Percentiles rank a stretch among this genome's conserved stretches.
These are phyloP conservation scores for Hysterium pulicare DNA, from an alignment of 2,329 filamentous ascomycete species.

Conservation along the genomic window DNA sequence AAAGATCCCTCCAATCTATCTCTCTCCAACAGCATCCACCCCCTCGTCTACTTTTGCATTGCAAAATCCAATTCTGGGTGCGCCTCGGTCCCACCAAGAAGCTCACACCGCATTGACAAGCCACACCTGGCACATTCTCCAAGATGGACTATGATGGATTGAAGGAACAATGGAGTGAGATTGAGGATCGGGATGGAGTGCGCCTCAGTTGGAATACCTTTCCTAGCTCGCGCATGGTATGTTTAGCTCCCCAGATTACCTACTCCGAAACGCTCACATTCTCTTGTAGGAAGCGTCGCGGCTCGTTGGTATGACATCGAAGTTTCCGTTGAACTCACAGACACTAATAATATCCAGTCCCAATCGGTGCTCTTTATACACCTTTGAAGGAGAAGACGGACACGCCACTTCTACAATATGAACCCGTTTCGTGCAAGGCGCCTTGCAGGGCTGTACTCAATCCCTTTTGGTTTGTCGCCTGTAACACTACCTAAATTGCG, in stretches of 20 bases:
- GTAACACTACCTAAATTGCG: slow-evolving; percentile 12
- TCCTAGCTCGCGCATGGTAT: slow-evolving; percentile 89
- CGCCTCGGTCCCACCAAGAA: slow-evolving; percentile 26
- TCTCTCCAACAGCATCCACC: slow-evolving; percentile 5
- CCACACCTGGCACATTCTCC: slow-evolving; percentile 8
- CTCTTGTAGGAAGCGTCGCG: slow-evolving; percentile 79
- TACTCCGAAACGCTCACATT: slow-evolving; percentile 22
- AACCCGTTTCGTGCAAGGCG: slow-evolving; percentile 93
- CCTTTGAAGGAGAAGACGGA: slow-evolving; percentile 92
- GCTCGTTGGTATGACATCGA: slow-evolving; percentile 56
- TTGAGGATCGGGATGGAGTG: slow-evolving; percentile 94
- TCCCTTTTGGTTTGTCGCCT: slow-evolving; percentile 77
- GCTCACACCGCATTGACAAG: slow-evolving; percentile 12
- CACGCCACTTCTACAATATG: slow-evolving; percentile 85
- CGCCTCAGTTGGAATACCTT: slow-evolving; percentile 98
- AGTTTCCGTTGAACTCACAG: slow-evolving; percentile 3
- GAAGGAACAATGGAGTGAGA: slow-evolving; percentile 94
- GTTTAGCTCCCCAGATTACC: slow-evolving; percentile 12
- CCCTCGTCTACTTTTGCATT: slow-evolving; percentile 15
- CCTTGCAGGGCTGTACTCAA: slow-evolving; percentile 95
- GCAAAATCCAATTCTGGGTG: slow-evolving; percentile 30
- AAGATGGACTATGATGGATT: slow-evolving; percentile 88
- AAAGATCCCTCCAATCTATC: slow-evolving; percentile 3
- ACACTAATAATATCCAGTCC: slow-evolving; percentile 52
- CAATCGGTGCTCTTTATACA: slow-evolving; percentile 93